Percentiles rank a stretch among this genome's conserved stretches.
These are phyloP conservation scores for Marasmius oreades DNA, from an alignment of 1,284 basidiomycete species.

Conservation along the genomic window DNA sequence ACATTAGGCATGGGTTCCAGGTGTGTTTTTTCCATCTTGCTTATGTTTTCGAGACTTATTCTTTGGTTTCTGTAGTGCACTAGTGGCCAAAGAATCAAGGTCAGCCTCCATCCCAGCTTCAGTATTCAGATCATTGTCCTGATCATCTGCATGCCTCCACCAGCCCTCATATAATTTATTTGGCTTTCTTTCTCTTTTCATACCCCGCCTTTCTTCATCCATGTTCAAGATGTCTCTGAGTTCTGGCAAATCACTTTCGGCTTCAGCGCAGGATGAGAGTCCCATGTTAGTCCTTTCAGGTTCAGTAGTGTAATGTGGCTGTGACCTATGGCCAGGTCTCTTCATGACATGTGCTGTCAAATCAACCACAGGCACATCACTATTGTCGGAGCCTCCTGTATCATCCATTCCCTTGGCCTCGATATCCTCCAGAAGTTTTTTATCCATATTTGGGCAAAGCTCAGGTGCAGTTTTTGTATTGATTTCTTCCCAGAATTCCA, in stretches of 20 bases:
- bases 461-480: conserved; percentile 3
- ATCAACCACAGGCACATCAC: not conserved
- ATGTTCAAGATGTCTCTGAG: not conserved
- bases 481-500: conserved; percentile 19
- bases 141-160: not conserved
- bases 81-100: not conserved
- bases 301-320: too few species aligned
- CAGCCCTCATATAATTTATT: not conserved
- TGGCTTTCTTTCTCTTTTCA: not conserved
- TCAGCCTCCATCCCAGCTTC: too few species aligned
- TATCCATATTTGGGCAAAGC: conserved; percentile 11
- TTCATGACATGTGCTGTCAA: not conserved
- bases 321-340: too few species aligned
- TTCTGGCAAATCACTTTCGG: too few species aligned
- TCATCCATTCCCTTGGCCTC: not conserved
- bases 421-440: conserved; percentile 4
- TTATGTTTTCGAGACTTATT: not conserved
- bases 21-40: not conserved
- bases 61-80: not conserved
- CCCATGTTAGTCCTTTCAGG: too few species aligned
- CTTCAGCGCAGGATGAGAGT: too few species aligned
- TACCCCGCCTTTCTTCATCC: not conserved
- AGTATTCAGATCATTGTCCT: not conserved
- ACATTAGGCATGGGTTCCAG: too few species aligned
- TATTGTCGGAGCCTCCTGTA: not conserved